phyloP scores from a whole-genome alignment of 148 eudicot genomes.

The Bassia scoparia region DNA sequence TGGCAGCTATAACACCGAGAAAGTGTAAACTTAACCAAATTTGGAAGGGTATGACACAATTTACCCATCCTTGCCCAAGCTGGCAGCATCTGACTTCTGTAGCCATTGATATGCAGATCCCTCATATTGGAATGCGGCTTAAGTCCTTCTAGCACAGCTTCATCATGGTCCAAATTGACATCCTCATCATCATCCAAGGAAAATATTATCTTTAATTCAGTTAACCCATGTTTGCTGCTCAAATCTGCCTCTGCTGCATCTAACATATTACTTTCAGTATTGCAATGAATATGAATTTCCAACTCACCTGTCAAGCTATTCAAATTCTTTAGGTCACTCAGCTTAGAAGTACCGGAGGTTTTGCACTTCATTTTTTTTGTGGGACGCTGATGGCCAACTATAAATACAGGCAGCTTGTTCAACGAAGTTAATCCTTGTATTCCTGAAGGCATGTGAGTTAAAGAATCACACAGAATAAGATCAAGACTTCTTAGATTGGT shows the following conservation, averaged over 20 bases:
- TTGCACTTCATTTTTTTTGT: background rate
- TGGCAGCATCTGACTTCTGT: conserved; percentile 21
- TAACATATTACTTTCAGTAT: background rate
- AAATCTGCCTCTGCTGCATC: conserved; percentile 12
- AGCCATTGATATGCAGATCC: background rate
- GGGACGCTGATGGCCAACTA: background rate
- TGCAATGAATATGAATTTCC: background rate
- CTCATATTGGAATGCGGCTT: conserved; percentile 21
- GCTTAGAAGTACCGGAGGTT: background rate
- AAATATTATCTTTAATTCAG: background rate
- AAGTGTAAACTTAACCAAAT: conserved; percentile 18
- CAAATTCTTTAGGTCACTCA: conserved; percentile 13
- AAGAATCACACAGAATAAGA: background rate
- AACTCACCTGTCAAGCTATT: conserved; percentile 15
- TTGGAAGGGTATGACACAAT: conserved; percentile 14
- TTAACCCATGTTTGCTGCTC: background rate
- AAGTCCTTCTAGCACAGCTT: conserved; percentile 24
- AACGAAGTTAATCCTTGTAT: conserved; percentile 12
- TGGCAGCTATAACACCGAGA: background rate
- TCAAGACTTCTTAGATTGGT: conserved; percentile 15
- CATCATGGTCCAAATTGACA: background rate
- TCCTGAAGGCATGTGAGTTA: conserved; percentile 14
- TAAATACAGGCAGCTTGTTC: background rate
- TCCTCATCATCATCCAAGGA: background rate
- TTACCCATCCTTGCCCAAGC: conserved; percentile 16